Evolutionary conservation across 306 rosid species (phyloP).

Genomic region (Spatholobus suberectus): DNA sequence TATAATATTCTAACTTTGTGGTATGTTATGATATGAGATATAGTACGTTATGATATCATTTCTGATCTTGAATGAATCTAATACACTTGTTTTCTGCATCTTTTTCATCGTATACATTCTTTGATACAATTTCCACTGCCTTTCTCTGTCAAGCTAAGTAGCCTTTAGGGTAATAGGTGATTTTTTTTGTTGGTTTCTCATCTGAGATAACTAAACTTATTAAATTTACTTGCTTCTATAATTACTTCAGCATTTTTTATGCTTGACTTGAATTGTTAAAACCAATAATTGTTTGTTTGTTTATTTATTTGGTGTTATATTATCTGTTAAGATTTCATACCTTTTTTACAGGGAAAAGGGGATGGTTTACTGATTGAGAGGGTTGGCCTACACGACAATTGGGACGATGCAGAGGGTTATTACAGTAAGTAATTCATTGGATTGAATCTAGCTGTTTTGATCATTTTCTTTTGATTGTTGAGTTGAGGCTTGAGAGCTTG

Average conservation of each 20-base stretch:
- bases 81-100: neutral
- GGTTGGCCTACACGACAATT: constrained; percentile 88
- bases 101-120: neutral
- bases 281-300: neutral
- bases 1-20: constrained; percentile 2
- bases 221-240: neutral
- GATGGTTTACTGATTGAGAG: constrained; percentile 79
- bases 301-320: neutral
- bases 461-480: constrained; percentile 17
- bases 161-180: neutral
- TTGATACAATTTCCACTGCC: constrained; percentile 2
- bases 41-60: too few relatives aligned
- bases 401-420: constrained; percentile 99
- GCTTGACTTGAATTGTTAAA: neutral
- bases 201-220: neutral
- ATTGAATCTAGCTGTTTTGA: constrained; percentile 3
- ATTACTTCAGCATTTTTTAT: neutral
- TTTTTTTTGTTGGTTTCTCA: neutral
- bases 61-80: neutral
- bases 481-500: neutral
- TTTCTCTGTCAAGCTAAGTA: neutral
- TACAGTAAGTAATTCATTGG: constrained; percentile 70
- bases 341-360: constrained; percentile 71
- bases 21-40: too few relatives aligned
- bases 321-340: constrained; percentile 13